Evolutionary conservation across 2,329 filamentous ascomycete species (phyloP).

Genomic region (Clonostachys chloroleuca): DNA sequence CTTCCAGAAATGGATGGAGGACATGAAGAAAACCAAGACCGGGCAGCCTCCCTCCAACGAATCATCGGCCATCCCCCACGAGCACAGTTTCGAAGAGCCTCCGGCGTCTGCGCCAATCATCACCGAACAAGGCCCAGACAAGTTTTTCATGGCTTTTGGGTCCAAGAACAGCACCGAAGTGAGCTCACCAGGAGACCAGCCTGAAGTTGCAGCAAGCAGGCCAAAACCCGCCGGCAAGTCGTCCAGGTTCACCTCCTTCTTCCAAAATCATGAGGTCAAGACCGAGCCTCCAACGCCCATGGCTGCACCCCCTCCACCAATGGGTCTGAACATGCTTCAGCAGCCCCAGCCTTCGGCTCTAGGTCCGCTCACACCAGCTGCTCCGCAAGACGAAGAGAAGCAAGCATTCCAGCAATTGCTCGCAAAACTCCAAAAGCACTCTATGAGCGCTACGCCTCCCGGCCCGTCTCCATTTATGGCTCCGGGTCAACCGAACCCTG

Average conservation of each 20-base stretch:
- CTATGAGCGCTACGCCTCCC: constrained; percentile 38
- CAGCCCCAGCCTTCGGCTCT: constrained; percentile 1
- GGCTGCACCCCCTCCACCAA: constrained; percentile 1
- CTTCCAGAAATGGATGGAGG: constrained; percentile 91
- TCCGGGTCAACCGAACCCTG: constrained; percentile 22
- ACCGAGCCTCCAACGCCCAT: neutral
- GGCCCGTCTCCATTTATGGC: constrained; percentile 35
- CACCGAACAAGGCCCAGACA: constrained; percentile 66
- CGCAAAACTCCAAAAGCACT: constrained; percentile 70
- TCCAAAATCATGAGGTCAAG: constrained; percentile 23
- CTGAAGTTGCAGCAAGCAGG: constrained; percentile 32
- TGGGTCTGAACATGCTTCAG: constrained; percentile 3
- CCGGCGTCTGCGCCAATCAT: constrained; percentile 44
- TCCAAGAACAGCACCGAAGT: constrained; percentile 35
- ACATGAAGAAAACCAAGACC: constrained; percentile 68
- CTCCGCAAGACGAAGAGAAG: constrained; percentile 62
- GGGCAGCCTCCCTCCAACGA: constrained; percentile 23
- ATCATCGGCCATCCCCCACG: constrained; percentile 21
- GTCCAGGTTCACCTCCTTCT: constrained; percentile 84
- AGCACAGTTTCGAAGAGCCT: constrained; percentile 25
- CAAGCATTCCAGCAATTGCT: constrained; percentile 82
- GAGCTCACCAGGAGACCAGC: constrained; percentile 46
- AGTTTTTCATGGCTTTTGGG: constrained; percentile 65
- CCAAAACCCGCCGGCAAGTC: constrained; percentile 60
- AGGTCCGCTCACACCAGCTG: neutral